These are phyloP conservation scores for Phyllosticta citribraziliensis DNA, from an alignment of 2,329 filamentous ascomycete species.

Conservation along the genomic window DNA sequence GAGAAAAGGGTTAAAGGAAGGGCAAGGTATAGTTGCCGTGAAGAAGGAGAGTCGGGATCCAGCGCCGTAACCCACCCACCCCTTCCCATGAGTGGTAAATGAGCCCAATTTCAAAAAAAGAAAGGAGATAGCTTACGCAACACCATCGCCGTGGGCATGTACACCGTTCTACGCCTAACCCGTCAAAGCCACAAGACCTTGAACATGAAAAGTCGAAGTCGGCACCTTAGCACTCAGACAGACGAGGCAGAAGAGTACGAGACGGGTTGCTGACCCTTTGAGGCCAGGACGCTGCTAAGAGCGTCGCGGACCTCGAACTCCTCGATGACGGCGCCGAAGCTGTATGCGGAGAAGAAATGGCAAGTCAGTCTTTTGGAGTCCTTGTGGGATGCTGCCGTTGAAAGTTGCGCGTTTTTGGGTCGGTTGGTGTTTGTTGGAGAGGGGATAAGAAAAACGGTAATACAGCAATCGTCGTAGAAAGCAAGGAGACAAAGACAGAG, in stretches of 20 bases:
- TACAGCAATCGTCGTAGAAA: too few relatives aligned
- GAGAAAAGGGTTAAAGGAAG: too few relatives aligned
- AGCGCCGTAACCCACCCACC: too few relatives aligned
- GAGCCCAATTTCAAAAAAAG: background rate
- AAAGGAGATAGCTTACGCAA: background rate
- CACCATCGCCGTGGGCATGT: background rate
- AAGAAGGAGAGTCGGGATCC: too few relatives aligned
- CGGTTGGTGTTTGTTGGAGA: too few relatives aligned
- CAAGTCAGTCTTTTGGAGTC: background rate
- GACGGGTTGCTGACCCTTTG: constrained; percentile 31
- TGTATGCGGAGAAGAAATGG: constrained; percentile 16
- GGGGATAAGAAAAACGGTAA: too few relatives aligned
- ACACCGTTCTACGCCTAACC: background rate
- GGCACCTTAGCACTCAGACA: background rate
- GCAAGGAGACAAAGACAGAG: too few relatives aligned
- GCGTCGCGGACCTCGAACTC: constrained; percentile 71
- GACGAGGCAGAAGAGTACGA: background rate
- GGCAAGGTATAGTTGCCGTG: too few relatives aligned
- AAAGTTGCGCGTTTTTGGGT: background rate
- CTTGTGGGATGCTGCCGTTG: background rate
- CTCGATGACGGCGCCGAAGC: constrained; percentile 60
- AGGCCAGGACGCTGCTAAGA: constrained; percentile 58
- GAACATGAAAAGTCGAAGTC: too few relatives aligned
- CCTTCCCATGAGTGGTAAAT: background rate
- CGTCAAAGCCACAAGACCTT: too few relatives aligned